Conservation (phyloP, 768 basidiomycete genomes). For the Mycena capillaripes region DNA sequence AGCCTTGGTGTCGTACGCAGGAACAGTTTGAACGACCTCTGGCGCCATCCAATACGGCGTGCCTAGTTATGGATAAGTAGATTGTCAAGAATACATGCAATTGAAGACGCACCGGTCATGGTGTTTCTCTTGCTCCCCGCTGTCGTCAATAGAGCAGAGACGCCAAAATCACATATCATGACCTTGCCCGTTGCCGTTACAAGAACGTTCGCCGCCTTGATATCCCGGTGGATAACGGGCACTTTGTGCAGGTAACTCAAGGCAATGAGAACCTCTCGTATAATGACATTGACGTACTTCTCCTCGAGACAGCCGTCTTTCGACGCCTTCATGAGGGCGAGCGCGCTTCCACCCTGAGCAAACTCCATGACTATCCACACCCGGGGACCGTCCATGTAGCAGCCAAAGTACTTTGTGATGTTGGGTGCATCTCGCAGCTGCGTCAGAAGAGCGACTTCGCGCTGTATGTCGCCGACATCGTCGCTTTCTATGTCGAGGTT, state of each 20-base stretch:
- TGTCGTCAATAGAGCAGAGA: slow-evolving; percentile 91
- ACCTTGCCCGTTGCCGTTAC: slow-evolving; percentile 91
- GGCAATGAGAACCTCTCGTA: slow-evolving; percentile 89
- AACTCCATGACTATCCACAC: slow-evolving; percentile 99
- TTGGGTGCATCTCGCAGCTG: slow-evolving; percentile 93
- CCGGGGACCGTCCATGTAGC: slow-evolving; percentile 92
- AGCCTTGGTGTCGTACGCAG: slow-evolving; percentile 96
- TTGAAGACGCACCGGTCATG: slow-evolving; percentile 63
- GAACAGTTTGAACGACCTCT: slow-evolving; percentile 90
- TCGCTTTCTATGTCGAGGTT: slow-evolving; percentile 97
- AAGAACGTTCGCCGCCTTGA: slow-evolving; percentile 98
- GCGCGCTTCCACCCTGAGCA: slow-evolving; percentile 94
- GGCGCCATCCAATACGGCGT: slow-evolving; percentile 99
- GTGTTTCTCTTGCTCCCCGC: slow-evolving; percentile 94
- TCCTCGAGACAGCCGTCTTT: slow-evolving; percentile 86
- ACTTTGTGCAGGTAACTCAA: slow-evolving; percentile 94
- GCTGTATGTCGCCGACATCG: slow-evolving; percentile 96
- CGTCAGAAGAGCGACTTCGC: slow-evolving; percentile 92
- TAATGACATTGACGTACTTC: slow-evolving; percentile 88
- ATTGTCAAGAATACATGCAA: background rate
- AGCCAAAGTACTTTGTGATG: slow-evolving; percentile 96
- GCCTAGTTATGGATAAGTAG: slow-evolving; percentile 54
- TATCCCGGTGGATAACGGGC: slow-evolving; percentile 95
- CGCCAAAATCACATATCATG: slow-evolving; percentile 98
- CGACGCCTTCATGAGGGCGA: slow-evolving; percentile 92